Conservation (phyloP, 2,329 filamentous ascomycete species). For the Bipolaris gigantea region DNA sequence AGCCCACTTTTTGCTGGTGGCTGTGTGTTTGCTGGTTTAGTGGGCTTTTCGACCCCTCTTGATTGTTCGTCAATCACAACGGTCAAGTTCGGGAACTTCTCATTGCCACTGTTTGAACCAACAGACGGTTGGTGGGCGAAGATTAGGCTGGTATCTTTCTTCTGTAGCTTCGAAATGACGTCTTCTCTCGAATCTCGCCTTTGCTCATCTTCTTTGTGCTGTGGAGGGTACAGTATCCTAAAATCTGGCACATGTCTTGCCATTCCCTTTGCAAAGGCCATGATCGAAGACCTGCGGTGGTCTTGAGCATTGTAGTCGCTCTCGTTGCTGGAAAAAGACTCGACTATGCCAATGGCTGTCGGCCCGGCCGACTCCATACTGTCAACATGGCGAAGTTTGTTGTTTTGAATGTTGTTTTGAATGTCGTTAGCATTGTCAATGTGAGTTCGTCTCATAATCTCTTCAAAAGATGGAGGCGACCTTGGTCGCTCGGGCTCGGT, state of each 20-base stretch:
- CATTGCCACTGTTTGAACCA: not conserved
- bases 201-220: constrained; percentile 2
- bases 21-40: not conserved
- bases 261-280: constrained; percentile 29
- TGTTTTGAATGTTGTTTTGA: constrained; percentile 15
- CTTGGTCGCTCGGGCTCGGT: constrained; percentile 8
- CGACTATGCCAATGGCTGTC: not conserved
- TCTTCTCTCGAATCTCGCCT: not conserved
- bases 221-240: constrained; percentile 19
- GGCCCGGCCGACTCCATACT: constrained; percentile 15
- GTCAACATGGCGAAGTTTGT: constrained; percentile 16
- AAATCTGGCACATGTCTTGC: constrained; percentile 28
- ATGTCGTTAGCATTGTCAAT: constrained; percentile 15
- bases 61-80: constrained; percentile 1
- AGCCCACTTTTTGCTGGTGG: constrained; percentile 19
- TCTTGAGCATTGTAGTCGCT: constrained; percentile 9
- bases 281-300: constrained; percentile 27
- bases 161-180: constrained; percentile 5
- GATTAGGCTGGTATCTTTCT: constrained; percentile 14
- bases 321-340: not conserved
- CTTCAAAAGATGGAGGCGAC: constrained; percentile 26
- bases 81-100: constrained; percentile 1
- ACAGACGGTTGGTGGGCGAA: constrained; percentile 6
- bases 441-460: constrained; percentile 20
- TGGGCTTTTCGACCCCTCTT: not conserved